Evolutionary conservation across 2,329 filamentous ascomycete species (phyloP).

Genomic region (Colletotrichum sublineola): DNA sequence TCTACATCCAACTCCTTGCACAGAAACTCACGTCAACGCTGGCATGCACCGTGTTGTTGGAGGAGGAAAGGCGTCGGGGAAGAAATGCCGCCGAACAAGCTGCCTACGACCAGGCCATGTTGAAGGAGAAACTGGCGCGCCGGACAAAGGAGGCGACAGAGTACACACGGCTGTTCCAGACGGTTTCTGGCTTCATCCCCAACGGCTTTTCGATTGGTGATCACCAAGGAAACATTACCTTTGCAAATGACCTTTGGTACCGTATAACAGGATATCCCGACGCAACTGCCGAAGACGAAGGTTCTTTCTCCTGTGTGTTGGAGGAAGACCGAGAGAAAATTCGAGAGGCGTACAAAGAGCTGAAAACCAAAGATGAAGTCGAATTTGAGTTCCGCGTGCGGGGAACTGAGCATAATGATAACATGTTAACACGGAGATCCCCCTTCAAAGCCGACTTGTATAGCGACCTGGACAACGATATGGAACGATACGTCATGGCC

Average conservation of each 20-base stretch:
- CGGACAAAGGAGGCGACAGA: slow-evolving; percentile 64
- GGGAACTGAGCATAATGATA: slow-evolving; percentile 38
- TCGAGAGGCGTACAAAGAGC: slow-evolving; percentile 56
- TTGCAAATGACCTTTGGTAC: slow-evolving; percentile 78
- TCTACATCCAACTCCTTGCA: slow-evolving; percentile 70
- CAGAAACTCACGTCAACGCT: slow-evolving; percentile 75
- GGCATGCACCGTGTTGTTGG: slow-evolving; percentile 77
- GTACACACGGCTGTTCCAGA: slow-evolving; percentile 74
- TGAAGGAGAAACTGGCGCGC: slow-evolving; percentile 74
- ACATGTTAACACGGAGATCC: slow-evolving; percentile 29
- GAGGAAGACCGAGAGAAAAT: slow-evolving; percentile 61
- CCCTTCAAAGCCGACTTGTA: slow-evolving; percentile 45
- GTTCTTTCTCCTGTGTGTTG: slow-evolving; percentile 59
- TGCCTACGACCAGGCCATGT: slow-evolving; percentile 74
- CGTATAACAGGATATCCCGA: slow-evolving; percentile 62
- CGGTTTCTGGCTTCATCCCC: slow-evolving; percentile 80
- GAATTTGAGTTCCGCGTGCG: slow-evolving; percentile 63
- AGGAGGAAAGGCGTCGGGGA: slow-evolving; percentile 76
- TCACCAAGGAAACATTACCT: slow-evolving; percentile 73
- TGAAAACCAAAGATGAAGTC: slow-evolving; percentile 54
- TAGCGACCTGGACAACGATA: slow-evolving; percentile 49
- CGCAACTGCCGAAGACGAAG: slow-evolving; percentile 50
- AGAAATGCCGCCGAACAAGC: slow-evolving; percentile 70
- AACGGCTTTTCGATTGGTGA: slow-evolving; percentile 81
- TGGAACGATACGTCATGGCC: slow-evolving; percentile 60